phyloP scores from a whole-genome alignment of 345 rosid species.

The Triadica sebifera region DNA sequence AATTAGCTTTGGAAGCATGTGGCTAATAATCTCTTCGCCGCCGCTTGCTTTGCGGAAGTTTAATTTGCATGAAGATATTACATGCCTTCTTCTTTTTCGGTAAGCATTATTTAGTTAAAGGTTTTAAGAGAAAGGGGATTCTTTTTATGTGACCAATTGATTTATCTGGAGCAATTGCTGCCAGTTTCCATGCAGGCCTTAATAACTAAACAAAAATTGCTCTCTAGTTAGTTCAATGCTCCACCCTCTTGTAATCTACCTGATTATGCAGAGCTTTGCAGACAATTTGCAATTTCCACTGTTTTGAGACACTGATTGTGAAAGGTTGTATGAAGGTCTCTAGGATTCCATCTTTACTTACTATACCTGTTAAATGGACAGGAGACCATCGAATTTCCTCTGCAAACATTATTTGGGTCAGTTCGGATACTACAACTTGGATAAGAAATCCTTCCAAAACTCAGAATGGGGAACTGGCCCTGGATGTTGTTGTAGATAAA shows the following conservation, averaged over 20 bases:
- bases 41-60: neutral
- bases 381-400: conserved; percentile 81
- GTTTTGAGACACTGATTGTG: too few relatives aligned
- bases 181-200: neutral
- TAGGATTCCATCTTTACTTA: conserved; percentile 15
- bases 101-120: neutral
- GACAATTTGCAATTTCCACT: neutral
- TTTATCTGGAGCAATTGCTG: neutral
- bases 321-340: neutral
- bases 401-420: conserved; percentile 71
- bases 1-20: neutral
- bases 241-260: neutral
- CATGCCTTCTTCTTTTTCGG: neutral
- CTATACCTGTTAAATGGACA: conserved; percentile 27
- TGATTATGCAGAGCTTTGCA: neutral
- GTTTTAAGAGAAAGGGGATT: neutral
- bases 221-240: neutral
- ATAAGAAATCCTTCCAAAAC: conserved; percentile 49
- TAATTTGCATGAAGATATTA: neutral
- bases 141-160: too few relatives aligned
- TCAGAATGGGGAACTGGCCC: conserved; percentile 66
- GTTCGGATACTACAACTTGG: conserved; percentile 70
- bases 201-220: neutral
- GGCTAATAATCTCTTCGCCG: neutral
- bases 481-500: conserved; percentile 73